A percentile compares a stretch with the other conserved stretches of the same genome.
phyloP scores from a whole-genome alignment of 139 green algal genomes.

The Desmodesmus armatus region DNA sequence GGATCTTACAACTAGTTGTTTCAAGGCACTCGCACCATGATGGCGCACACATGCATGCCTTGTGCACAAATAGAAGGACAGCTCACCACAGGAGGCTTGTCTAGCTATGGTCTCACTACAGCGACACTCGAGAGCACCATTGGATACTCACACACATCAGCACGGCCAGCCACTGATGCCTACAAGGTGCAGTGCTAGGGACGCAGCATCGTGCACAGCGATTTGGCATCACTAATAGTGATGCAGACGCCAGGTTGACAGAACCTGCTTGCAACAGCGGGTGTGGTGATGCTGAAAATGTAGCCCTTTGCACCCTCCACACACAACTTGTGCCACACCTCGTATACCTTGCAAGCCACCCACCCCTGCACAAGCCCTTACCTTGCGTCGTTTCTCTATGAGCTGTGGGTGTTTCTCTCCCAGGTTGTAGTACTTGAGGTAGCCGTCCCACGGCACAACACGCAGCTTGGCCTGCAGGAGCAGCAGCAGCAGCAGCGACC shows the following conservation, averaged over 20 bases:
- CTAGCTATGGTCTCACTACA: not conserved
- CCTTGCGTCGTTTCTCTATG: slow-evolving; percentile 86
- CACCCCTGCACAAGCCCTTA: not conserved
- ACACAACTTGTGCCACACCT: not conserved
- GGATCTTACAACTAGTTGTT: not conserved
- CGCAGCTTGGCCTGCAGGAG: slow-evolving; percentile 70
- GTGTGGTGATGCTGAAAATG: not conserved
- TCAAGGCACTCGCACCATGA: not conserved
- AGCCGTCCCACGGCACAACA: slow-evolving; percentile 95
- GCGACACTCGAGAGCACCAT: not conserved
- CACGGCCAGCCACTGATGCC: too few species aligned
- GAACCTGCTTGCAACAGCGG: not conserved
- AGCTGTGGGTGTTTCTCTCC: slow-evolving; percentile 81
- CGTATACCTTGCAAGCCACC: not conserved
- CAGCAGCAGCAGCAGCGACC: not conserved
- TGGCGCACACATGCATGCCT: not conserved
- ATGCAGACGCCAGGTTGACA: not conserved
- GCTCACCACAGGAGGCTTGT: too few species aligned
- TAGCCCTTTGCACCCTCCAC: not conserved
- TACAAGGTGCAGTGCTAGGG: not conserved
- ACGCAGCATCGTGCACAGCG: not conserved
- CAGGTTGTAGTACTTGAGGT: slow-evolving; percentile 99
- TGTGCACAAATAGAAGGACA: not conserved
- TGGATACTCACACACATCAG: not conserved
- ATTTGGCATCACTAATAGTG: not conserved